phyloP scores from a whole-genome alignment of 371 early-diverging fungal species.

The Mucor circinelloides region DNA sequence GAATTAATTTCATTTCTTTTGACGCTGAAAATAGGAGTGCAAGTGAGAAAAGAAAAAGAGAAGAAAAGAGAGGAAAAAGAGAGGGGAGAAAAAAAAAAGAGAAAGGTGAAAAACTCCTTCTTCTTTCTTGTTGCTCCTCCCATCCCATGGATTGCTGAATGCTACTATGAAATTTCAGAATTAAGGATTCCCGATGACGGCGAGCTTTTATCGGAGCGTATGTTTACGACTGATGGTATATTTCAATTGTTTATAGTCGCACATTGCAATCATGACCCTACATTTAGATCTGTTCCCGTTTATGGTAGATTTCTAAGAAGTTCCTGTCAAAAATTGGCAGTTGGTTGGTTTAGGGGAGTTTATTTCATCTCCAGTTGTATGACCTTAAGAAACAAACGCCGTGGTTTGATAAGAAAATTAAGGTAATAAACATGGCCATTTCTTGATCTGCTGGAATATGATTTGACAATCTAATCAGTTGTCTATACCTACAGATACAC shows the following conservation, averaged over 20 bases:
- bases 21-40: too few relatives aligned
- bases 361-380: not conserved
- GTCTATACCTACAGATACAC: too few relatives aligned
- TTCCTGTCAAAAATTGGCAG: constrained; percentile 1
- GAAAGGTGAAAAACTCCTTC: not conserved
- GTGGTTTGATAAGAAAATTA: not conserved
- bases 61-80: not conserved
- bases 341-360: constrained; percentile 1
- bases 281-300: not conserved
- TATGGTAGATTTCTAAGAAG: not conserved
- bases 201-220: not conserved
- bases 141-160: not conserved
- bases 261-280: not conserved
- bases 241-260: not conserved
- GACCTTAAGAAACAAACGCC: not conserved
- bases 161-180: not conserved
- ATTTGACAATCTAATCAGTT: too few relatives aligned
- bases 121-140: too few relatives aligned
- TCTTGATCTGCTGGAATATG: too few relatives aligned
- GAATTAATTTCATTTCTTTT: constrained; percentile 67
- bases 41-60: not conserved
- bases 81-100: not conserved
- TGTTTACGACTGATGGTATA: not conserved
- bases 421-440: too few relatives aligned
- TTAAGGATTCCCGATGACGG: constrained; percentile 1